Evolutionary conservation across 768 basidiomycete species (phyloP).

Genomic region (Russula virescens): DNA sequence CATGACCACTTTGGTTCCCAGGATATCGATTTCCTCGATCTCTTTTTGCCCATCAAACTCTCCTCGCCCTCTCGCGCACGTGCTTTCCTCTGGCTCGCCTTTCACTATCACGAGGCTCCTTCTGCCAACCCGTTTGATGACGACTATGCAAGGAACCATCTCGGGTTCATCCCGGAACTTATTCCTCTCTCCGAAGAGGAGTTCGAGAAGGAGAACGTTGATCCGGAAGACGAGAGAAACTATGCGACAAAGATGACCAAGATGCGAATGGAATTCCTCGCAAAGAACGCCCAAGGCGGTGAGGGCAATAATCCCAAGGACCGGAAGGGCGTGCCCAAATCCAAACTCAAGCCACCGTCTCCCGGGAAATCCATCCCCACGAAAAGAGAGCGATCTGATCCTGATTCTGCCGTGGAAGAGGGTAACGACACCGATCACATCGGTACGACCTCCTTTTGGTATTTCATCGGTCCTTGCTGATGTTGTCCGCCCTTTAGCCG

Average conservation of each 20-base stretch:
- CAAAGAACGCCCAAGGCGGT: slow-evolving; percentile 26
- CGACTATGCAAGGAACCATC: slow-evolving; percentile 27
- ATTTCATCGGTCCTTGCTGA: neutral
- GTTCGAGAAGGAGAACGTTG: slow-evolving; percentile 39
- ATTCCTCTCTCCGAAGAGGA: slow-evolving; percentile 30
- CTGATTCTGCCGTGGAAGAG: slow-evolving; percentile 17
- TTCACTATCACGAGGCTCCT: slow-evolving; percentile 41
- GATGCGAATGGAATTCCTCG: slow-evolving; percentile 35
- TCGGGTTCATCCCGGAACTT: slow-evolving; percentile 30
- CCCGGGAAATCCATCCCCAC: slow-evolving; percentile 8
- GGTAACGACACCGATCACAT: slow-evolving; percentile 7
- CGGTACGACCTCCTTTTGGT: neutral
- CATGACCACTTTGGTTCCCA: slow-evolving; percentile 35
- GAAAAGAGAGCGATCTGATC: slow-evolving; percentile 21
- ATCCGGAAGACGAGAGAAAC: slow-evolving; percentile 37
- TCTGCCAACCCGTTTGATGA: slow-evolving; percentile 37
- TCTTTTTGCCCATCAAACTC: slow-evolving; percentile 39
- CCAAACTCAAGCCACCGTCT: slow-evolving; percentile 5
- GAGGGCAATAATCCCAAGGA: slow-evolving; percentile 20
- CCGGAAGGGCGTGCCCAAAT: slow-evolving; percentile 11
- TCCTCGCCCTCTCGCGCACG: slow-evolving; percentile 39
- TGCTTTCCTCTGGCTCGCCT: slow-evolving; percentile 44
- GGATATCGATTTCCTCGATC: slow-evolving; percentile 36
- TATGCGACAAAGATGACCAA: slow-evolving; percentile 39
- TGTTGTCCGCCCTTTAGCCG: neutral